Conservation (phyloP, 2,329 filamentous ascomycete species). For the Xylariales sp. region DNA sequence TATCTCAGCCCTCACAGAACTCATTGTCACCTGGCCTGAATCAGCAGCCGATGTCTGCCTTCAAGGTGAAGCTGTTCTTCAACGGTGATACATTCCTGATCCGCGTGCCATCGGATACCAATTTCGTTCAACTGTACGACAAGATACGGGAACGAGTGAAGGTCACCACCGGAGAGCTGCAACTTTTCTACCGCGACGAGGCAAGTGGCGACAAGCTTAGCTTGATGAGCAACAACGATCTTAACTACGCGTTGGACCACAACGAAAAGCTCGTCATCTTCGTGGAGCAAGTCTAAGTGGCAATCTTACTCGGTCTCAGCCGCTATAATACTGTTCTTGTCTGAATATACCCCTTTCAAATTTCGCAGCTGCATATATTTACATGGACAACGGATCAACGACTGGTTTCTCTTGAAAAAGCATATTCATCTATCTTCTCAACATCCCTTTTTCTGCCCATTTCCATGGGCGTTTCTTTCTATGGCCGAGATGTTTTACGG, state of each 20-base stretch:
- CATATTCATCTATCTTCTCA: neutral
- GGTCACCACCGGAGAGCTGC: slow-evolving; percentile 59
- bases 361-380: neutral
- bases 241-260: slow-evolving; percentile 73
- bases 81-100: slow-evolving; percentile 90
- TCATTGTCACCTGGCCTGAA: slow-evolving; percentile 49
- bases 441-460: too few species aligned
- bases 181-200: slow-evolving; percentile 85
- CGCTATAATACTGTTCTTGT: neutral
- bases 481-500: too few species aligned
- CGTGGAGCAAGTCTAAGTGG: slow-evolving; percentile 47
- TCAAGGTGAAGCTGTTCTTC: slow-evolving; percentile 96
- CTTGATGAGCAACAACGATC: slow-evolving; percentile 73
- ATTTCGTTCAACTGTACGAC: slow-evolving; percentile 71
- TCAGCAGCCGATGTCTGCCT: slow-evolving; percentile 46
- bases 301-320: slow-evolving; percentile 1
- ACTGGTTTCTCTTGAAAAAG: neutral
- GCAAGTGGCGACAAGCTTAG: slow-evolving; percentile 68
- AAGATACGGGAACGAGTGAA: slow-evolving; percentile 84
- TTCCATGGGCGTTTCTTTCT: too few species aligned
- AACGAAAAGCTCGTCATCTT: slow-evolving; percentile 85
- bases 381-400: neutral
- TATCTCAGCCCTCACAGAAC: slow-evolving; percentile 51
- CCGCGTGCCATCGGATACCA: slow-evolving; percentile 77
- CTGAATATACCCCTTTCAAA: neutral